A percentile compares a stretch with the other conserved stretches of the same genome.
These are phyloP conservation scores for Rheum nobile DNA, from an alignment of 148 eudicot genomes.

Conservation along the genomic window DNA sequence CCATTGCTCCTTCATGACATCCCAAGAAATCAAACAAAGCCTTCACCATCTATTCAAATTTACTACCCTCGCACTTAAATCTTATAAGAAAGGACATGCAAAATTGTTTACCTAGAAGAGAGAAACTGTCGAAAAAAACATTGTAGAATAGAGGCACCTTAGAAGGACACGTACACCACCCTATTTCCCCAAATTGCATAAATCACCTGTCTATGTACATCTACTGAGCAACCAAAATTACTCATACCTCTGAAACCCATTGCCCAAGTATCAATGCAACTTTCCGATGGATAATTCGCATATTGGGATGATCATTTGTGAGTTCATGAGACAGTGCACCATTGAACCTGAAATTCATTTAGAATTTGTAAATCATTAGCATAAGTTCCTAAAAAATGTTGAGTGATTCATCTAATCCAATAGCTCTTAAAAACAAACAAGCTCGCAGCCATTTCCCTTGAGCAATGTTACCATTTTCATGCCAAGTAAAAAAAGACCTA, in stretches of 20 bases:
- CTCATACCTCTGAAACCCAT: conserved; percentile 95
- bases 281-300: conserved; percentile 86
- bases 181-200: not conserved
- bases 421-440: not conserved
- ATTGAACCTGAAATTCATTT: conserved; percentile 54
- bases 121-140: not conserved
- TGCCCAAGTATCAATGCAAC: conserved; percentile 94
- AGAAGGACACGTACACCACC: not conserved
- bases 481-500: not conserved
- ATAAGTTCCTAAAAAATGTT: not conserved
- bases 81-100: not conserved
- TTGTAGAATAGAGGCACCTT: not conserved
- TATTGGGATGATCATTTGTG: conserved; percentile 87
- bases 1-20: not conserved
- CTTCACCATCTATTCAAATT: not conserved
- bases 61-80: not conserved
- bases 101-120: not conserved
- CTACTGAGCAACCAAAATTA: not conserved
- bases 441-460: not conserved
- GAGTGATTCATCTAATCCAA: not conserved
- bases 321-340: conserved; percentile 79
- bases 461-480: not conserved
- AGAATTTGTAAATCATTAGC: not conserved
- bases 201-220: not conserved
- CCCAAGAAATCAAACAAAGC: not conserved